Evolutionary conservation across 2,329 filamentous ascomycete species (phyloP), one percentile per base, ranked within the genome.

Genomic region (Fusarium tuaranense): DNA sequence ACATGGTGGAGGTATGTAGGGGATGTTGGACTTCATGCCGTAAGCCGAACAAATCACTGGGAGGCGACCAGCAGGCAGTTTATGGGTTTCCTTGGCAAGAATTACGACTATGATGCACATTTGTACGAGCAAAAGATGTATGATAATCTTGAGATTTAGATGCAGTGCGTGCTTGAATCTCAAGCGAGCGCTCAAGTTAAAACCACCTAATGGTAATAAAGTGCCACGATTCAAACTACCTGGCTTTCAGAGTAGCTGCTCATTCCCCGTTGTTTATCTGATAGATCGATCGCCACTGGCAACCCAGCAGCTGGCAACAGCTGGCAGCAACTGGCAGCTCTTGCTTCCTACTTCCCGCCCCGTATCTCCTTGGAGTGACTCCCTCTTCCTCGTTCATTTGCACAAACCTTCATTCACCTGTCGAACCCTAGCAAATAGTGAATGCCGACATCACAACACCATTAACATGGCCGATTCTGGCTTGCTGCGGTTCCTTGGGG

Each of bases 401-500:
- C 22, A 18, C 41, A 14, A 22, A 25, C 7, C 57, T 25, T 9
- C 22, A 38, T 13, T 34, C 22, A 44, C 25, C 34, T 53, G 25
- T 14, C 13, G 25, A 46, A 6, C 38, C 34, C 41, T 27, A 53
- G 46, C 51, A 44, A 36, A 27, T n/a, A 64, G n/a, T 20, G 46
- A 22, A 60, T 20, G 39, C 14, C 41, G 16, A 22, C 20, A 27
- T 14, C n/a, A 5, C 39, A 46, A 59, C 18, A 60, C 13, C 20
- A 68, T 71, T 58, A 39, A n/a, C 7, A 80, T 80, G 78, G 48
- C 68, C 22, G 78, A 79, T 14, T 60, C 72, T 44, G 46, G 67
- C 34, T 80, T 78, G 78, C 63, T 78, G 46, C 77, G 76, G 25
- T 74, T 80, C 5, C 69, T 80, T 7, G 73, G 78, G 32, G 73